Evolutionary conservation across 1,139 yeast species (phyloP).

Genomic region (Pichia sp.): DNA sequence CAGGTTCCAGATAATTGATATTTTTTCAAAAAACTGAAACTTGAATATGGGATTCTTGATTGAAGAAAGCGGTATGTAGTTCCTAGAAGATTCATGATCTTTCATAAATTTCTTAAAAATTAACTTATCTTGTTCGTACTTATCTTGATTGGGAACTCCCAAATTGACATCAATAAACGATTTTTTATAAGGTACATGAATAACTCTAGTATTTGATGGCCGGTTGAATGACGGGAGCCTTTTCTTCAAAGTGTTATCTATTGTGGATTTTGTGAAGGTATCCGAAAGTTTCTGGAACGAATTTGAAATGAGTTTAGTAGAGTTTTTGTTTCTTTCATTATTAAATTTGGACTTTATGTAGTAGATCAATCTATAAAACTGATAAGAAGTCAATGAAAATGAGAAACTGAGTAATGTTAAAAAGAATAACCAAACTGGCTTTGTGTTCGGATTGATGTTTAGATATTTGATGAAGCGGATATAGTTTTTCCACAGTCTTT

Average conservation of each 20-base stretch:
- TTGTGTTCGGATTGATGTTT: slow-evolving; percentile 22
- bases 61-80: not conserved
- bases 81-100: slow-evolving; percentile 26
- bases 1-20: slow-evolving; percentile 62
- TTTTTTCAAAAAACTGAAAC: slow-evolving; percentile 65
- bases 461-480: slow-evolving; percentile 9
- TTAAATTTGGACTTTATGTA: not conserved
- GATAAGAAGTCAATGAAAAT: slow-evolving; percentile 8
- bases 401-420: slow-evolving; percentile 16
- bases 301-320: no score
- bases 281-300: no score
- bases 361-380: slow-evolving; percentile 1
- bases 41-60: slow-evolving; percentile 34
- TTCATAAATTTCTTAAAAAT: slow-evolving; percentile 45
- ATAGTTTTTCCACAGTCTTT: slow-evolving; percentile 9
- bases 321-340: no score
- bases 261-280: not conserved
- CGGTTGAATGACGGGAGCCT: not conserved
- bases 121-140: slow-evolving; percentile 62
- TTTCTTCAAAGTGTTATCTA: not conserved
- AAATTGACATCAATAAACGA: slow-evolving; percentile 44
- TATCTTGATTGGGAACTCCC: slow-evolving; percentile 44
- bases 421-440: slow-evolving; percentile 26
- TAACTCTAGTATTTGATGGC: slow-evolving; percentile 28
- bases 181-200: slow-evolving; percentile 42